Conservation (phyloP, 2,329 filamentous ascomycete species). For the Neofusicoccum cordaticola region DNA sequence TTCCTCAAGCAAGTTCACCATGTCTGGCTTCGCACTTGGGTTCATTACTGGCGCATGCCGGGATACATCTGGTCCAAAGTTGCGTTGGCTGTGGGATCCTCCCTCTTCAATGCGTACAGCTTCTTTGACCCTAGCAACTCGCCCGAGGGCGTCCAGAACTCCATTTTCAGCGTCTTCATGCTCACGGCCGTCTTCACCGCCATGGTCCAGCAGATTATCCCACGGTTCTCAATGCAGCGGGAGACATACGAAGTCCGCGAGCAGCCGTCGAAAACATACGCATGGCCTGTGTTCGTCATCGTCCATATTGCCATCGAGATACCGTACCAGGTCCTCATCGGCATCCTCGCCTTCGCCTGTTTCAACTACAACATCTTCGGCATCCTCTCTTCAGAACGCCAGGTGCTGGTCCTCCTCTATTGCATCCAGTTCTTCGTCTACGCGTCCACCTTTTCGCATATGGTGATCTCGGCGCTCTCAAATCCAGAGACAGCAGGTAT, state of each 20-base stretch:
- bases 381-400: conserved; percentile 49
- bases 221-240: conserved; percentile 57
- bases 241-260: conserved; percentile 60
- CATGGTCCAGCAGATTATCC: conserved; percentile 58
- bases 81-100: no score
- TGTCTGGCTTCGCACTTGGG: no score
- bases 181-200: conserved; percentile 42
- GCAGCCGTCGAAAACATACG: conserved; percentile 67
- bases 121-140: conserved; percentile 40
- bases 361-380: conserved; percentile 61
- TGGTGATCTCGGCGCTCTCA: conserved; percentile 53
- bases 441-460: conserved; percentile 68
- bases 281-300: conserved; percentile 70
- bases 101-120: conserved; percentile 9
- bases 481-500: no score
- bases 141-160: conserved; percentile 44
- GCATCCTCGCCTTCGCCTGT: conserved; percentile 60
- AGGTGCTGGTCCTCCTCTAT: conserved; percentile 65
- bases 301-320: conserved; percentile 71
- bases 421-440: conserved; percentile 67
- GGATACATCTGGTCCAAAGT: no score
- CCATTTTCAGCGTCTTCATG: conserved; percentile 53
- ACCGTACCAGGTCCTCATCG: conserved; percentile 63
- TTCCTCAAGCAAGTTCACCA: no score
- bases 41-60: no score